Evolutionary conservation across 2,329 filamentous ascomycete species (phyloP).

Genomic region (Alternaria brassicicola): DNA sequence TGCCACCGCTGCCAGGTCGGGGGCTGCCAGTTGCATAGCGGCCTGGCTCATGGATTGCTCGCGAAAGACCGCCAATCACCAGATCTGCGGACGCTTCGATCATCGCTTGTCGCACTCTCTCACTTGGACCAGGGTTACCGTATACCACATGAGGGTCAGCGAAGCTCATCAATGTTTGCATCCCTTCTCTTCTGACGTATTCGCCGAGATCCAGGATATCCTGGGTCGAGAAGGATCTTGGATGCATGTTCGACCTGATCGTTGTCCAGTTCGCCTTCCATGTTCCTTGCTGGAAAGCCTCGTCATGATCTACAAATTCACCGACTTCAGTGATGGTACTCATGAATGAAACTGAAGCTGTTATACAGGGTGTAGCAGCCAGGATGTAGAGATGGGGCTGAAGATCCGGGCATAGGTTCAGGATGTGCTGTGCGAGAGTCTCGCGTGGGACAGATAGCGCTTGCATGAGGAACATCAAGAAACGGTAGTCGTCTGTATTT

Average conservation of each 20-base stretch:
- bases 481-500: slow-evolving; percentile 14
- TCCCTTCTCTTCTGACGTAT: not conserved
- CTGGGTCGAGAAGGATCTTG: slow-evolving; percentile 4
- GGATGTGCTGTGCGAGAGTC: slow-evolving; percentile 12
- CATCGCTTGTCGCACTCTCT: slow-evolving; percentile 9
- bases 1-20: not conserved
- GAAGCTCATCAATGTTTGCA: slow-evolving; percentile 1
- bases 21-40: not conserved
- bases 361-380: slow-evolving; percentile 8
- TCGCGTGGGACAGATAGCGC: slow-evolving; percentile 15
- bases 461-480: slow-evolving; percentile 15
- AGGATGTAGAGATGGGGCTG: slow-evolving; percentile 17
- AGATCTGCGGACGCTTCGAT: slow-evolving; percentile 13
- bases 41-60: not conserved
- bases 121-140: slow-evolving; percentile 9
- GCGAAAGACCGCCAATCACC: slow-evolving; percentile 7
- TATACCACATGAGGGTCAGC: slow-evolving; percentile 10
- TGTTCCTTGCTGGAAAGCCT: slow-evolving; percentile 8
- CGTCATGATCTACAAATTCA: slow-evolving; percentile 10
- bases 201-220: slow-evolving; percentile 13
- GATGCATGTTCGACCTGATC: slow-evolving; percentile 15
- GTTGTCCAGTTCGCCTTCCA: slow-evolving; percentile 9
- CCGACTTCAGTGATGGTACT: slow-evolving; percentile 14
- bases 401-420: slow-evolving; percentile 3
- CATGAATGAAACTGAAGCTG: slow-evolving; percentile 11